phyloP scores from a whole-genome alignment of 805 yeast genomes.

The Monosporozyma unispora region DNA sequence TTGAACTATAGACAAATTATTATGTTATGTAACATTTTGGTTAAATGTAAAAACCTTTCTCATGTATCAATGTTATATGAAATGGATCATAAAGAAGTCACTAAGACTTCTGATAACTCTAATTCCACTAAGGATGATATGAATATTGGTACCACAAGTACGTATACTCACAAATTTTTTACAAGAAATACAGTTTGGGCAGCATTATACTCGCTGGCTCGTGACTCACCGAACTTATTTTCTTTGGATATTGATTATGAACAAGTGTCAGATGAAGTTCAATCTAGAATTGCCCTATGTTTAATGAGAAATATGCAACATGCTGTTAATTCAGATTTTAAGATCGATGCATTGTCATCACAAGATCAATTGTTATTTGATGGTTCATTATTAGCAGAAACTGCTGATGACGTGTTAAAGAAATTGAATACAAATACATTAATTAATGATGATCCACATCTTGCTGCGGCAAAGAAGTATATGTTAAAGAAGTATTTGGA shows the following conservation, averaged over 20 bases:
- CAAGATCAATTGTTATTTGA: constrained; percentile 62
- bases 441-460: constrained; percentile 24
- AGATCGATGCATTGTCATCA: constrained; percentile 27
- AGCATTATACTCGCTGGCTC: constrained; percentile 58
- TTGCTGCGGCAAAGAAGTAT: constrained; percentile 25
- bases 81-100: constrained; percentile 3
- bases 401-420: constrained; percentile 56
- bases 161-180: constrained; percentile 3
- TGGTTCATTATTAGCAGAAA: constrained; percentile 62
- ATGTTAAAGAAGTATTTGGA: constrained; percentile 34
- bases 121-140: neutral
- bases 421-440: constrained; percentile 27
- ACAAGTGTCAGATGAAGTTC: constrained; percentile 49
- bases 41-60: constrained; percentile 55
- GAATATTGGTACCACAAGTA: neutral
- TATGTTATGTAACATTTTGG: constrained; percentile 56
- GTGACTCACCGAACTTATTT: constrained; percentile 52
- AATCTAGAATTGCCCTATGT: constrained; percentile 66
- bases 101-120: neutral
- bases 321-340: constrained; percentile 33
- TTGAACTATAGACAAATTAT: constrained; percentile 48
- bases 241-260: constrained; percentile 61
- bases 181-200: constrained; percentile 53
- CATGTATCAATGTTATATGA: constrained; percentile 66
- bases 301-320: constrained; percentile 76